phyloP scores from a whole-genome alignment of 2,329 filamentous ascomycete genomes.

The Akanthomyces uredinophilus region DNA sequence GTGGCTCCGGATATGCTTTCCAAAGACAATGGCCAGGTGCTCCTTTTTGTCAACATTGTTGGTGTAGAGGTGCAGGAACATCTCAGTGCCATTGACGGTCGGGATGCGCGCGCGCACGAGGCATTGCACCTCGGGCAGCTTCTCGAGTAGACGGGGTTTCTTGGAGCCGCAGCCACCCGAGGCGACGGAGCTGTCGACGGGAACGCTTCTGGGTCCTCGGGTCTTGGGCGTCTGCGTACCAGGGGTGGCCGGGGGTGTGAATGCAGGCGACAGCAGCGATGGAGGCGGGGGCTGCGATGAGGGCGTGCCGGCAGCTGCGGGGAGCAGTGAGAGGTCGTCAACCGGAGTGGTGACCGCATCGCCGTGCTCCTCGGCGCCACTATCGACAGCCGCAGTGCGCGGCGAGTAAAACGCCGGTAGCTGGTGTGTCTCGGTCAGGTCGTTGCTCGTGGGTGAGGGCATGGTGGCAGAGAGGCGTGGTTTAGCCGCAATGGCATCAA shows the following conservation, averaged over 20 bases:
- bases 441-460: constrained; percentile 15
- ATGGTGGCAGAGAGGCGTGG: neutral
- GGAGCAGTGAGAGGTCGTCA: constrained; percentile 33
- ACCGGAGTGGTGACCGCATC: constrained; percentile 17
- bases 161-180: constrained; percentile 57
- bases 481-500: neutral
- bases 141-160: constrained; percentile 66
- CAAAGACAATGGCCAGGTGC: constrained; percentile 95
- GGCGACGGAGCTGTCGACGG: constrained; percentile 54
- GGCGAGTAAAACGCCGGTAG: constrained; percentile 38
- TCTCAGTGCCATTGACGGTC: constrained; percentile 84
- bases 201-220: constrained; percentile 45
- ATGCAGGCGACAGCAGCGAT: constrained; percentile 81
- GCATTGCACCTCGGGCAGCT: constrained; percentile 82
- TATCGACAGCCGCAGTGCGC: constrained; percentile 21
- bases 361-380: constrained; percentile 15
- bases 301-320: constrained; percentile 14
- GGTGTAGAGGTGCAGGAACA: constrained; percentile 93
- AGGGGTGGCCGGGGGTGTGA: constrained; percentile 66
- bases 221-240: constrained; percentile 49
- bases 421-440: constrained; percentile 19
- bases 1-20: constrained; percentile 71
- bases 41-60: constrained; percentile 94
- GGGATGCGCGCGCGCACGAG: constrained; percentile 92
- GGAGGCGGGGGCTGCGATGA: constrained; percentile 40